phyloP scores from a whole-genome alignment of 345 rosid genomes.

The Melaleuca quinquenervia region DNA sequence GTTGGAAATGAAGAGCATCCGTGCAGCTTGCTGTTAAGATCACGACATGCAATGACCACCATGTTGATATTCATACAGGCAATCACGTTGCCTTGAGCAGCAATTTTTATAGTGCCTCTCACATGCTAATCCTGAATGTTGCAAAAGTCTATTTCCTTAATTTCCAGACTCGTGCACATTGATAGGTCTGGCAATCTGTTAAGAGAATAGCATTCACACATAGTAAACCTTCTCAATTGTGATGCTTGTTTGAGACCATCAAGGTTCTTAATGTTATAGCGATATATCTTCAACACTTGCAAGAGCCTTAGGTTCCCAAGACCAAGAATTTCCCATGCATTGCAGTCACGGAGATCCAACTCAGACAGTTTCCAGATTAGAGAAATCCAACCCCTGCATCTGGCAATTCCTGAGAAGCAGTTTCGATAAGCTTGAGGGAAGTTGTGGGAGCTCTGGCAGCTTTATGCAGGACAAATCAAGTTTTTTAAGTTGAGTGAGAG shows the following conservation, averaged over 20 bases:
- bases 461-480: not conserved
- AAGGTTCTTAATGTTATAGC: not conserved
- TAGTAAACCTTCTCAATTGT: not conserved
- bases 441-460: not conserved
- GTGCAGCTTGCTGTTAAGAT: too few species aligned
- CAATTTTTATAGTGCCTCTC: too few species aligned
- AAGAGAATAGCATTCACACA: rapidly evolving
- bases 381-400: not conserved
- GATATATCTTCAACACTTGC: not conserved
- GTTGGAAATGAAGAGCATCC: not conserved
- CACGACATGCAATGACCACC: too few species aligned
- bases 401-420: not conserved
- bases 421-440: not conserved
- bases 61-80: too few species aligned
- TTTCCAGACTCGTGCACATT: not conserved
- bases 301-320: not conserved
- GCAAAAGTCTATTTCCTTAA: not conserved
- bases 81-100: too few species aligned
- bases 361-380: not conserved
- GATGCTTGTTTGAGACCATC: not conserved
- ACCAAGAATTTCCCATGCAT: not conserved
- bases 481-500: not conserved
- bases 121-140: not conserved
- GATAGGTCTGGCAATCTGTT: not conserved
- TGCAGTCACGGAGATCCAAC: not conserved